Conservation (phyloP, 192 early-diverging fungal genomes). For the Coemansia sp. region DNA sequence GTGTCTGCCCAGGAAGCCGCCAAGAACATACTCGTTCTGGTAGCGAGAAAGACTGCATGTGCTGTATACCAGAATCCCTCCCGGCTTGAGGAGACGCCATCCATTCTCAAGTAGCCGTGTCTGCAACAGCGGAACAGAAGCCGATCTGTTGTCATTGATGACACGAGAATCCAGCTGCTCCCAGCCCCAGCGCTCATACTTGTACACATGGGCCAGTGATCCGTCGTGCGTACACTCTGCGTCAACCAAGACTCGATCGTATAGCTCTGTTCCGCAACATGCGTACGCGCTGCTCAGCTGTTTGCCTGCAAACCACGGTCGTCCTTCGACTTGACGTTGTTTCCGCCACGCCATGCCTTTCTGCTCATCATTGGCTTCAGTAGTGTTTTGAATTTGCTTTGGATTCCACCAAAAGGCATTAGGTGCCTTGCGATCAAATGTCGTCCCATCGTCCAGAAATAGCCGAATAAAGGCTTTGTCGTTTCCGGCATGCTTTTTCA, state of each 20-base stretch:
- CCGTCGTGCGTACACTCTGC: constrained; percentile 93
- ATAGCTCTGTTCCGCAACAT: constrained; percentile 45
- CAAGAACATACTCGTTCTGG: constrained; percentile 88
- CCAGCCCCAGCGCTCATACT: constrained; percentile 82
- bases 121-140: constrained; percentile 59
- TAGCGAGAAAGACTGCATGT: constrained; percentile 72
- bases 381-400: background rate
- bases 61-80: constrained; percentile 86
- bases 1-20: constrained; percentile 68
- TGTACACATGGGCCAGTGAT: constrained; percentile 74
- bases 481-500: constrained; percentile 69
- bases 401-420: constrained; percentile 42
- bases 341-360: background rate
- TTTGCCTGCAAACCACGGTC: constrained; percentile 77
- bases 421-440: constrained; percentile 73
- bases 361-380: background rate
- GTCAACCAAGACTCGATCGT: constrained; percentile 71
- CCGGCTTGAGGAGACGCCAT: constrained; percentile 69
- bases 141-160: constrained; percentile 62
- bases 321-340: background rate
- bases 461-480: constrained; percentile 57
- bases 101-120: constrained; percentile 72
- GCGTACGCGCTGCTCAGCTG: constrained; percentile 67
- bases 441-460: constrained; percentile 82
- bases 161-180: constrained; percentile 77